Evolutionary conservation across 140 eudicot species (phyloP).

Genomic region (Ambrosia hybrid): DNA sequence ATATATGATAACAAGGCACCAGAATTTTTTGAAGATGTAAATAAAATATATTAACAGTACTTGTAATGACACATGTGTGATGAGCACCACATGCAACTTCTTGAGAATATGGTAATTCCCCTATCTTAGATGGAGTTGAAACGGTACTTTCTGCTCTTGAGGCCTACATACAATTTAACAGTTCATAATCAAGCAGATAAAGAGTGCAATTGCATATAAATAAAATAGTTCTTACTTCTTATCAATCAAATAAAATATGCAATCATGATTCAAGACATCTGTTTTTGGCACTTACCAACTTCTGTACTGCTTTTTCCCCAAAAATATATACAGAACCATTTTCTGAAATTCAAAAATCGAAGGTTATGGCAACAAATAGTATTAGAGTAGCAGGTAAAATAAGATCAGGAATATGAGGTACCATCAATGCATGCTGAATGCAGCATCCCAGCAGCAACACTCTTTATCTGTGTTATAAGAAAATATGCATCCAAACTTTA

Average conservation of each 20-base stretch:
- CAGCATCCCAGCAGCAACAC: slow-evolving; percentile 89
- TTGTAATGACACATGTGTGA: slow-evolving; percentile 84
- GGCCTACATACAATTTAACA: slow-evolving; percentile 39
- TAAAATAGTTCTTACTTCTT: not conserved
- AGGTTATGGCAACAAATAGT: slow-evolving; percentile 1
- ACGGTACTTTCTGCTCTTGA: slow-evolving; percentile 55
- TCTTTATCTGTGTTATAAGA: slow-evolving; percentile 49
- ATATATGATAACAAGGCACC: not conserved
- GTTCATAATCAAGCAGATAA: slow-evolving; percentile 16
- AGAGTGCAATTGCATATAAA: not conserved
- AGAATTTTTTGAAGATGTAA: not conserved
- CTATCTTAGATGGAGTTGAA: slow-evolving; percentile 57
- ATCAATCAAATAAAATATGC: not conserved
- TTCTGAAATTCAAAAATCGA: slow-evolving; percentile 46
- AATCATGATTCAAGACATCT: slow-evolving; percentile 14
- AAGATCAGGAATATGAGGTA: slow-evolving; percentile 17
- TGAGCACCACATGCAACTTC: slow-evolving; percentile 96
- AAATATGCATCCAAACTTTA: not conserved
- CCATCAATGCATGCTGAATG: slow-evolving; percentile 95
- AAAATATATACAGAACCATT: slow-evolving; percentile 72
- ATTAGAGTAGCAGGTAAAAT: not conserved
- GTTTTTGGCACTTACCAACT: slow-evolving; percentile 54
- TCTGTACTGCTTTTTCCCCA: slow-evolving; percentile 72
- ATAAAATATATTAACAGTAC: slow-evolving; percentile 23
- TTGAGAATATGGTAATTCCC: slow-evolving; percentile 55